phyloP scores from a whole-genome alignment of 1,139 yeast genomes.

The Geotrichum citri-aurantii region DNA sequence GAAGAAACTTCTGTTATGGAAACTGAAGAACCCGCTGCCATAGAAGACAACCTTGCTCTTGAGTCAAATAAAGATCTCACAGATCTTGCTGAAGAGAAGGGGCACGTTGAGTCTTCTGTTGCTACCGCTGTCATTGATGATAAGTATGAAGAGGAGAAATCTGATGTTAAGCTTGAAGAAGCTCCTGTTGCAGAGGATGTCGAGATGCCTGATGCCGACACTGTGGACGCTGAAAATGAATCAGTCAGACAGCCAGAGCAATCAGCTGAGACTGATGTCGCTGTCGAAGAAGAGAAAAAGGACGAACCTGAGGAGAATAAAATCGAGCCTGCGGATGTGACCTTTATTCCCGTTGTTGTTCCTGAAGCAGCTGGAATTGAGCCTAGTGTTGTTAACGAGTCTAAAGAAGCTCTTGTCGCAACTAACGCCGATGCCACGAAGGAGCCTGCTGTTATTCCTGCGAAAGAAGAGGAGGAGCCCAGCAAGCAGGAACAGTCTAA shows the following conservation, averaged over 20 bases:
- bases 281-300: not conserved
- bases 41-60: not conserved
- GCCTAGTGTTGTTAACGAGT: not conserved
- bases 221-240: constrained; percentile 3
- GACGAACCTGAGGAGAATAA: not conserved
- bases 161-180: not conserved
- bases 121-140: not conserved
- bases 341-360: not conserved
- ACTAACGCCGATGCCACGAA: not conserved
- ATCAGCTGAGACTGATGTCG: not conserved
- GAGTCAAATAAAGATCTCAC: not conserved
- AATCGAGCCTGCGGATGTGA: too few species aligned
- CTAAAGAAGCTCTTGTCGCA: not conserved
- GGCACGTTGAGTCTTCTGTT: not conserved
- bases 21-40: not conserved
- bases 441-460: not conserved
- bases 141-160: constrained; percentile 13
- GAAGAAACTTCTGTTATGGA: not conserved
- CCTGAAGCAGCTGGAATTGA: not conserved
- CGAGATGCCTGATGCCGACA: constrained; percentile 11
- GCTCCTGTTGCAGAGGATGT: not conserved
- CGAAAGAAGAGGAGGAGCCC: not conserved
- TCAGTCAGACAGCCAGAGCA: not conserved
- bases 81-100: not conserved
- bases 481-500: not conserved